Base-by-base conservation (phyloP, 805 yeast species). In the Hanseniaspora opuntiae region DNA sequence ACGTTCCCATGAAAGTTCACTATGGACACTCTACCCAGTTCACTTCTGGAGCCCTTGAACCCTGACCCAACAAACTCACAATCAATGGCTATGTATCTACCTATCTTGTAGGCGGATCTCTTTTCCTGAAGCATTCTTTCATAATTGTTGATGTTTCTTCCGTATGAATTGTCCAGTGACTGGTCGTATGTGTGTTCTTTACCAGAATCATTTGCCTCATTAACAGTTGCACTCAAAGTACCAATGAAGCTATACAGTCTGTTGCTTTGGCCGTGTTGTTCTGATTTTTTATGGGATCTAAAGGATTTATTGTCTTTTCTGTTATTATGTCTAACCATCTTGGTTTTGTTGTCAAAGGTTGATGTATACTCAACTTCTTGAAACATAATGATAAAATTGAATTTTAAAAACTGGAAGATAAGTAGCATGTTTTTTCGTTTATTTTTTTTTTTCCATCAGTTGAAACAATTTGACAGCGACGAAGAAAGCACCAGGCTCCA, bases 21-120 rank as follows among this genome's bases (percentile, higher is more conserved):
- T 12, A 89, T 70, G 0, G 96, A 86, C 0, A 88, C 93, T 59
- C 97, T 74, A 0, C 95, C 97, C 16, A 89, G 70, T 1, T 81
- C 90, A 5, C 87, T 79, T 45, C 73, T 78, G 10, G 63, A 56
- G 6, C 94, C 94, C 10, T 79, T 81, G 5, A 75, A 77, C 0
- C 96, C 96, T 2, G 84, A 82, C 11, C 96, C 96, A 2, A 89
- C 97, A 71, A 89, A 88, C 61, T 89, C 97, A 70, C 97, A 88
- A 67, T 89, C 97, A 56, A 89, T 77, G 1, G 96, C 86, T 2
- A 88, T 56, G 59, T 76, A 88, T 60, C 76, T 83, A 1, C 96
- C 96, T 0, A 79, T 70, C 44, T 74, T 73, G 50, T 64, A 68
- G 17, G 32, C 19, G 12, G 44, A n/a, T 14, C 38, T 36, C 14